Evolutionary conservation across 768 basidiomycete genomes (phyloP), one percentile per base, ranked within the genome.

Genomic region (Amanita rubescens): DNA sequence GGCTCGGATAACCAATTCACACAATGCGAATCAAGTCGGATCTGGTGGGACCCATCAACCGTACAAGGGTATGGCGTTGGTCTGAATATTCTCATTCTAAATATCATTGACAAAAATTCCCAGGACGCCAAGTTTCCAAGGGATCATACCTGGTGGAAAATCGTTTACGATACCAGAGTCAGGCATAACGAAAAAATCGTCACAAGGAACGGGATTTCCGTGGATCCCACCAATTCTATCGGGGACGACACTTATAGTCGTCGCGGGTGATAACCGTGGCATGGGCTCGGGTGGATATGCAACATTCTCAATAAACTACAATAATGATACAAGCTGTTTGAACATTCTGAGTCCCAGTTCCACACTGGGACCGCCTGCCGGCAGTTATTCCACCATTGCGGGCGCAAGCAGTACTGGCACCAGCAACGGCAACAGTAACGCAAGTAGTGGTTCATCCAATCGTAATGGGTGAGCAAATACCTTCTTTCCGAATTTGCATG

Each of bases 141-240:
- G 87, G 2, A 72, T 89, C 39, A 90, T 91, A 32, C 90, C 90
- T 1, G 90, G 88, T 1, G 89, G 89, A 9, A 71, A 86, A 48
- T 87, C 87, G 0, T 88, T 90, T 63, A 59, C 71, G 5, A 77
- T 91, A 39, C 84, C 84, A 1, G 56, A 74, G 57, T 73, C 73
- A 12, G 25, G 62, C 2, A 63, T 85, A n/a, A n/a, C n/a, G n/a
- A n/a, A n/a, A n/a, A n/a, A n/a, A n/a, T n/a, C n/a, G n/a, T n/a
- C n/a, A n/a, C n/a, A n/a, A 57, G 84, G 85, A 6, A 78, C 76
- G 5, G 88, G 89, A 1, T 88, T 90, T 59, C 64, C 62, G 9
- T 92, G 88, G 88, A 78, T 71, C 9, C 80, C 85, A 0, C 70
- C 77, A 14, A 65, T 90, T 15, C 77, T 81, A 12, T 75, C 74